Base-by-base conservation (phyloP, 176 grass and related monocot species). In the Poa pratensis region DNA sequence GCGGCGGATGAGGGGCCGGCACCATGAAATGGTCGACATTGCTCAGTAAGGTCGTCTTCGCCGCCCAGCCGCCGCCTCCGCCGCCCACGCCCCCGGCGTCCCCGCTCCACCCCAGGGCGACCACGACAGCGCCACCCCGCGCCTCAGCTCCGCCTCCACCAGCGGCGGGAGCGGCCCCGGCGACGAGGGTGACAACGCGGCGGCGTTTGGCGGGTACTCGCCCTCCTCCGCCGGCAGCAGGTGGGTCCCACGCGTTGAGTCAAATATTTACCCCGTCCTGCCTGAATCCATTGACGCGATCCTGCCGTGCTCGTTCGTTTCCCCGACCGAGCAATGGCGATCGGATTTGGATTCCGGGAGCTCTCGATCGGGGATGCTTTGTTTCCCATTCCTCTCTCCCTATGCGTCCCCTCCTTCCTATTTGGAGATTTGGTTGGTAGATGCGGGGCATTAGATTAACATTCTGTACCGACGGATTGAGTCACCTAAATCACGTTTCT, bases 11-110 rank as follows among this genome's bases (percentile, higher is more conserved):
- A 96, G 88, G 93, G 91, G 88, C 63, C 85, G 68, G 72, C 89
- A 88, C 75, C 85, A 92, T 92, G 97, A 95, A 95, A 99, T 99
- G 97, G 97, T 91, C 97, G 79, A 92, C 97, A 96, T 99, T 99
- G 90, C 97, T 99, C 88, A 94, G 94, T 83, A 99, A 91, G 91
- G 97, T 99, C 83, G 97, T 94, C 40, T 91, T 99, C 84, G 86
- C 92, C 23, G 91, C 72, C 79, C 88, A 86, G 83, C 68, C 81
- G 83, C 83, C 85, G 83, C 83, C 70, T 32, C 80, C 65, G 85
- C 87, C 81, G 20, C 75, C 87, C 6, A 73, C 78, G 2, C 73
- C 79, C 32, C 84, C 73, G 73, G 73, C 77, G 65, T 77, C 86
- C 64, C 84, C 84, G 82, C 60, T 69, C 45, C 82, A 58, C 65